Evolutionary conservation across 23 red algal species (phyloP).

Genomic region (Agarophyton chilense): DNA sequence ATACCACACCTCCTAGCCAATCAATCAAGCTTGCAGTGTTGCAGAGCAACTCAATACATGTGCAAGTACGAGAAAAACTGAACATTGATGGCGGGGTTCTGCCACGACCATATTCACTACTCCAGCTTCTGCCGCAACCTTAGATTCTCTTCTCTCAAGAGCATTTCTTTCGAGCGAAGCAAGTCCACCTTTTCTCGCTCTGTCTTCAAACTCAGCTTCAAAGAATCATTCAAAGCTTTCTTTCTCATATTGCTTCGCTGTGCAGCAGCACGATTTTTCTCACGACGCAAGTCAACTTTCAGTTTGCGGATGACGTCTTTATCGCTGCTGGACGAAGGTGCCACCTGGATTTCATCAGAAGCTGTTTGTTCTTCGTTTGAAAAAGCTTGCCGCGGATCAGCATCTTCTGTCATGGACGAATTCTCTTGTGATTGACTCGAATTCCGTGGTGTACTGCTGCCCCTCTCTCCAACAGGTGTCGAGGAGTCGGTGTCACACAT

Average conservation of each 20-base stretch:
- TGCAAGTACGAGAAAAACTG: too few species aligned
- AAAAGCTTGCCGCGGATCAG: not conserved
- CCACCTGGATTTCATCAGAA: not conserved
- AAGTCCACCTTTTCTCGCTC: conserved; percentile 6
- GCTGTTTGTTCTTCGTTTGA: not conserved
- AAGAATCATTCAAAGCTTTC: conserved; percentile 23
- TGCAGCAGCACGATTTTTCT: conserved; percentile 25
- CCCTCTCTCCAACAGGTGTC: not conserved
- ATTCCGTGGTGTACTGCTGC: too few species aligned
- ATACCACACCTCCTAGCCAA: too few species aligned
- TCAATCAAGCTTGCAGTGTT: too few species aligned
- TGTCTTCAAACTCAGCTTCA: conserved; percentile 9
- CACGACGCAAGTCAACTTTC: conserved; percentile 2
- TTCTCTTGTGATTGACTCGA: not conserved
- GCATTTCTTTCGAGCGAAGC: conserved; percentile 31
- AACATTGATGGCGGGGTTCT: too few species aligned
- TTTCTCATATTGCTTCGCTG: conserved; percentile 36
- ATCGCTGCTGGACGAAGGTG: not conserved
- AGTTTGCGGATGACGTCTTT: conserved; percentile 10
- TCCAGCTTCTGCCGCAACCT: not conserved
- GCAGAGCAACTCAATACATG: too few species aligned
- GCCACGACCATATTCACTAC: too few species aligned
- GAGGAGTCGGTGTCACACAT: not conserved
- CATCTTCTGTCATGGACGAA: not conserved
- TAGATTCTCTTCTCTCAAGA: conserved; percentile 28